These are phyloP conservation scores for Phalaenopsis equestris DNA, from an alignment of 106 monocot genomes.

Conservation along the genomic window DNA sequence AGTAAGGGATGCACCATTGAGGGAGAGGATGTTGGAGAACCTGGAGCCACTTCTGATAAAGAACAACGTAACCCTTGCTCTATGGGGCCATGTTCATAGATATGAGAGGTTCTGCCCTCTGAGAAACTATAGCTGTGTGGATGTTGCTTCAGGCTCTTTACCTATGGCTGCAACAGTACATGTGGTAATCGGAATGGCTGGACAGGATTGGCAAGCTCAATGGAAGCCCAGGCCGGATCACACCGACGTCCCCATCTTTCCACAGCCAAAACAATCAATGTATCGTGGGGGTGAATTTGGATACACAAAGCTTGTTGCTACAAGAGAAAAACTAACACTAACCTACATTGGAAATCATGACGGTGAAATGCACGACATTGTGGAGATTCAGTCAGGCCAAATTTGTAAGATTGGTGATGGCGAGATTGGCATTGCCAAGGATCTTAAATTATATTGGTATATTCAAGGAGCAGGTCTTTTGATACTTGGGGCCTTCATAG, in stretches of 20 bases:
- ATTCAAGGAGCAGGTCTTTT: conserved; percentile 29
- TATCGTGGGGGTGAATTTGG: conserved; percentile 91
- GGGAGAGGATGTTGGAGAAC: conserved; percentile 55
- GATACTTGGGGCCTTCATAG: conserved; percentile 46
- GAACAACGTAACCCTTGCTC: conserved; percentile 84
- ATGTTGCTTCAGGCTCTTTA: conserved; percentile 23
- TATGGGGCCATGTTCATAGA: conserved; percentile 98
- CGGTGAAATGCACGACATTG: conserved; percentile 62
- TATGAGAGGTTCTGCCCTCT: conserved; percentile 94
- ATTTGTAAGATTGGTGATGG: background rate
- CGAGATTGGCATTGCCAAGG: background rate
- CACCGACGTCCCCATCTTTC: conserved; percentile 54
- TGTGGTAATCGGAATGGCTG: conserved; percentile 91
- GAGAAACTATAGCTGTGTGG: conserved; percentile 55
- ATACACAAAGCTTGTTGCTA: conserved; percentile 82
- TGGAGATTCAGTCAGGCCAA: conserved; percentile 55
- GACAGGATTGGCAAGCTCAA: conserved; percentile 86
- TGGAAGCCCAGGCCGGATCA: conserved; percentile 79
- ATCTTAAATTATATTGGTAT: conserved; percentile 18
- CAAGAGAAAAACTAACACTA: conserved; percentile 68
- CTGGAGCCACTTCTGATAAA: conserved; percentile 75
- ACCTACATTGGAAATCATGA: conserved; percentile 89
- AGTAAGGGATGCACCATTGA: conserved; percentile 47
- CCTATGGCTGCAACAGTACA: conserved; percentile 48
- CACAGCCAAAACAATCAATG: conserved; percentile 69